phyloP scores from a whole-genome alignment of 176 grass and related monocot genomes.

The Oryza brachyantha region DNA sequence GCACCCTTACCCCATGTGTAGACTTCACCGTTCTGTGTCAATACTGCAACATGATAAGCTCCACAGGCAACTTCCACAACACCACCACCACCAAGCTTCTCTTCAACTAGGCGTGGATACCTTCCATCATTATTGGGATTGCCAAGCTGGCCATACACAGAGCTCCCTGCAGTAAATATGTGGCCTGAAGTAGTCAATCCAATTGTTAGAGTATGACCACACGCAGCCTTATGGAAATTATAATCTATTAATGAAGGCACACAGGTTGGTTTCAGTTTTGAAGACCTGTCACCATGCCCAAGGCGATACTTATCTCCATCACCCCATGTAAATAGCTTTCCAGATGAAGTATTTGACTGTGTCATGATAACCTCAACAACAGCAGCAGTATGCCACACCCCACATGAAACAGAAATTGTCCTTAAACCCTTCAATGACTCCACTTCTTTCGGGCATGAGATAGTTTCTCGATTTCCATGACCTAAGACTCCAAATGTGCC shows the following conservation, averaged over 20 bases:
- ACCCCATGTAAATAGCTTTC: conserved; percentile 98
- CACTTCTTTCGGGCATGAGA: conserved; percentile 77
- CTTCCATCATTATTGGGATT: conserved; percentile 87
- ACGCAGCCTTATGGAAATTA: conserved; percentile 86
- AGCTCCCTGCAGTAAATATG: conserved; percentile 85
- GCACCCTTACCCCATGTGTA: conserved; percentile 97
- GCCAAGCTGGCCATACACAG: conserved; percentile 91
- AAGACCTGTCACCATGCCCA: conserved; percentile 78
- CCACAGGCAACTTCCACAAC: conserved; percentile 83
- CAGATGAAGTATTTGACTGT: conserved; percentile 83
- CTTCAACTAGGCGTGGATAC: conserved; percentile 72
- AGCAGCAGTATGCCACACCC: conserved; percentile 95
- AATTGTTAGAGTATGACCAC: conserved; percentile 93
- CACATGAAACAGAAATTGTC: conserved; percentile 93
- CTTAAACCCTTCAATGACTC: conserved; percentile 81
- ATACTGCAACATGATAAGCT: conserved; percentile 77
- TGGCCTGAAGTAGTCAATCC: conserved; percentile 91
- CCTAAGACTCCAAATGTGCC: conserved; percentile 93
- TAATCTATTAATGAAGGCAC: conserved; percentile 90
- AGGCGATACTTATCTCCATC: conserved; percentile 97
- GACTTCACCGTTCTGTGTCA: conserved; percentile 86
- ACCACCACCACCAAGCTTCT: conserved; percentile 67
- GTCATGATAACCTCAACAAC: conserved; percentile 86
- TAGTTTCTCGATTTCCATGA: conserved; percentile 76
- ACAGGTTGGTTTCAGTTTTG: conserved; percentile 86